These are phyloP conservation scores for Naganishia sp. DNA, from an alignment of 1,284 basidiomycete species.

Conservation along the genomic window DNA sequence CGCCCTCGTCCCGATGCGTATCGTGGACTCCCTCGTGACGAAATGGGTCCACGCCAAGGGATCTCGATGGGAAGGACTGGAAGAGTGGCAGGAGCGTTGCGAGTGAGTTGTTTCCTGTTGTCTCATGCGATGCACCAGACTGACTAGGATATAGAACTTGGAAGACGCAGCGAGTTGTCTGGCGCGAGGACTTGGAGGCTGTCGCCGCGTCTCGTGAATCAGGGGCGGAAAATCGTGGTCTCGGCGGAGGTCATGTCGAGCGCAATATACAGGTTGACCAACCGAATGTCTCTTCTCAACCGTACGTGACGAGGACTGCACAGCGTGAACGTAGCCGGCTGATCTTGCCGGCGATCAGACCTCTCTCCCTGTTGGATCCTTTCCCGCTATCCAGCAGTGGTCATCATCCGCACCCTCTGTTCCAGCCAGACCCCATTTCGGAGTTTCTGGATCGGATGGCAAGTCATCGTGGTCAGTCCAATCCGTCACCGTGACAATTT, in stretches of 20 bases:
- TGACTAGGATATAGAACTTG: background rate
- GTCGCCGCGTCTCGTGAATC: background rate
- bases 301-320: background rate
- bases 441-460: constrained; percentile 6
- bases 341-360: background rate
- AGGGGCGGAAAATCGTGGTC: background rate
- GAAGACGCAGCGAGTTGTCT: constrained; percentile 15
- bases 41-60: constrained; percentile 25
- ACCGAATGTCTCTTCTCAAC: background rate
- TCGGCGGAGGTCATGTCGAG: background rate
- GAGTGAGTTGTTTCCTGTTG: constrained; percentile 5
- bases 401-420: background rate
- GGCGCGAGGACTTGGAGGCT: constrained; percentile 19
- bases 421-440: constrained; percentile 15
- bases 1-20: constrained; percentile 16
- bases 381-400: no score
- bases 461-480: background rate
- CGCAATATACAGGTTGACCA: background rate
- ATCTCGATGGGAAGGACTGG: constrained; percentile 6
- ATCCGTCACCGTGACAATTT: background rate
- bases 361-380: background rate
- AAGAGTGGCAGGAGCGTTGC: constrained; percentile 19
- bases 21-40: constrained; percentile 12
- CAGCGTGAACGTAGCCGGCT: background rate
- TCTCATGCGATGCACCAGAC: background rate